Conservation (phyloP, 768 basidiomycete species). For the Tubosaeta sp. region DNA sequence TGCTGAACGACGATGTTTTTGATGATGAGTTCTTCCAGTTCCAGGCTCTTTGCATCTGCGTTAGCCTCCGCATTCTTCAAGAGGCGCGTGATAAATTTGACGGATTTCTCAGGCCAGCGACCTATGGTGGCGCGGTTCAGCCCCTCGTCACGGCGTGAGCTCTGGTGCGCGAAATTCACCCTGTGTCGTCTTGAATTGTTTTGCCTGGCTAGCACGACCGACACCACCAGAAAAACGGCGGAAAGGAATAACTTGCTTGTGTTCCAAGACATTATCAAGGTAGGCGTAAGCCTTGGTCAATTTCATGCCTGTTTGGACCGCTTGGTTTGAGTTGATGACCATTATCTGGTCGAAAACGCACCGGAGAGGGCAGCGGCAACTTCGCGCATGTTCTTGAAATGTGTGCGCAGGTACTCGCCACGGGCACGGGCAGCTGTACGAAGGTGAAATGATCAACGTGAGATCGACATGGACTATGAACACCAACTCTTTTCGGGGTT, state of each 20-base stretch:
- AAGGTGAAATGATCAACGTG: constrained; percentile 2
- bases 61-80: constrained; percentile 99
- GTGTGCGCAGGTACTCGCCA: constrained; percentile 96
- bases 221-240: constrained; percentile 93
- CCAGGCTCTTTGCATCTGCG: constrained; percentile 95
- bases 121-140: constrained; percentile 43
- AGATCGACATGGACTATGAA: constrained; percentile 2
- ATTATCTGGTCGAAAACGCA: constrained; percentile 34
- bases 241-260: constrained; percentile 97
- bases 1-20: constrained; percentile 98
- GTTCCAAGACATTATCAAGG: constrained; percentile 90
- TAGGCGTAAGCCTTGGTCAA: constrained; percentile 93
- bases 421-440: constrained; percentile 80
- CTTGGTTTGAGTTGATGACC: background rate
- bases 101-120: constrained; percentile 99
- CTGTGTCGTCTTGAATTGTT: constrained; percentile 95
- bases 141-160: background rate
- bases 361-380: constrained; percentile 93
- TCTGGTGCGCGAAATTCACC: constrained; percentile 48
- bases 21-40: constrained; percentile 88
- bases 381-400: constrained; percentile 99
- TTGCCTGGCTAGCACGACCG: constrained; percentile 90
- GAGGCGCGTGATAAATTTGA: constrained; percentile 90
- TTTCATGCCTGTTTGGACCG: constrained; percentile 64
- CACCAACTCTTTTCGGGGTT: constrained; percentile 94